Evolutionary conservation across 179 eudicot genomes (phyloP).

Genomic region (Actinidia chinensis): DNA sequence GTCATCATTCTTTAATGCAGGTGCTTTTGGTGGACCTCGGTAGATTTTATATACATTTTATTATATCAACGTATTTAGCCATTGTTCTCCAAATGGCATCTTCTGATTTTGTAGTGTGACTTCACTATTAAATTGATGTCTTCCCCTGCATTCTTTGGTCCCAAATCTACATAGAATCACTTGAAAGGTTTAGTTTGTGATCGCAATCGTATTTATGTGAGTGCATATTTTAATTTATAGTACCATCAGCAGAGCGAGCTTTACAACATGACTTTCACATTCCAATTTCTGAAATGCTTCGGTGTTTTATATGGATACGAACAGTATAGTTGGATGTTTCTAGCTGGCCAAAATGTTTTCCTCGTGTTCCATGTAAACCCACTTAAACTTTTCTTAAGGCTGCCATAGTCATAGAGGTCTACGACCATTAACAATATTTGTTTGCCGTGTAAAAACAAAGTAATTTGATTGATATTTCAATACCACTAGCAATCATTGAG

Average conservation of each 20-base stretch:
- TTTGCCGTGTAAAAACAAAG: not conserved
- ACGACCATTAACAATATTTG: no score
- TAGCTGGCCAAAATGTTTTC: no score
- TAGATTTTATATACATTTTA: not conserved
- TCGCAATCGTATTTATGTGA: not conserved
- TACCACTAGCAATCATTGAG: no score
- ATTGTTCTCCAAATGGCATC: not conserved
- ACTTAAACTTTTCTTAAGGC: no score
- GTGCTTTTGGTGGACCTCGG: not conserved
- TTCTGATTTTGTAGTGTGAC: not conserved
- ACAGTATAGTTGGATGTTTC: not conserved
- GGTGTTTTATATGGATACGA: no score
- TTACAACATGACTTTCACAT: no score
- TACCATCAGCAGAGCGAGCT: no score
- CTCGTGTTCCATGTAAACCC: no score
- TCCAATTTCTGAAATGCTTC: no score
- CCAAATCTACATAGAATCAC: not conserved
- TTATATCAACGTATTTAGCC: not conserved
- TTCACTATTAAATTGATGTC: not conserved
- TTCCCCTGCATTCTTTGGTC: not conserved
- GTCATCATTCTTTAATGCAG: not conserved
- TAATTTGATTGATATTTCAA: not conserved
- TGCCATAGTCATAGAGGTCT: no score
- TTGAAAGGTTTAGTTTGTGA: not conserved
- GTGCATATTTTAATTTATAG: not conserved